A percentile compares a stretch with the other conserved stretches of the same genome.
Conservation (phyloP, 768 basidiomycete species). For the Tricholoma furcatifolium region DNA sequence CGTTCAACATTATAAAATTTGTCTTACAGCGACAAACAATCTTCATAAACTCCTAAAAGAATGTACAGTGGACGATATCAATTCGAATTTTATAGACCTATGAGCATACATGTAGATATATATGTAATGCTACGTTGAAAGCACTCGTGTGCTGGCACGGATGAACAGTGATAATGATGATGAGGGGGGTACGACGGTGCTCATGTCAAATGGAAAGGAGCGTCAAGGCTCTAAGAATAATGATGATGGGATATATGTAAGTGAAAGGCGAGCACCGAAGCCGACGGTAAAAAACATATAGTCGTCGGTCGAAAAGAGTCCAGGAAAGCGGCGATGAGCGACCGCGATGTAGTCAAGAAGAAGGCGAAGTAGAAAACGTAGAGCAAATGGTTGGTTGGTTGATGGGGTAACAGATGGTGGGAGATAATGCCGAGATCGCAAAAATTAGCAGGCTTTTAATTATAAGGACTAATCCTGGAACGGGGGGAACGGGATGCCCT, state of each 20-base stretch:
- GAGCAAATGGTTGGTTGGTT: background rate
- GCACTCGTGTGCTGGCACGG: too few relatives aligned
- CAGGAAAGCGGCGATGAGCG: background rate
- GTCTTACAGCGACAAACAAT: too few relatives aligned
- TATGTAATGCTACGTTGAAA: too few relatives aligned
- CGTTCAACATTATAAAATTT: too few relatives aligned
- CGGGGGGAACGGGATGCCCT: slow-evolving; percentile 43
- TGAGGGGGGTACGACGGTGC: slow-evolving; percentile 48
- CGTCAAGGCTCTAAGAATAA: slow-evolving; percentile 15
- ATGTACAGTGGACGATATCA: too few relatives aligned
- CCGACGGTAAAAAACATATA: slow-evolving; percentile 24
- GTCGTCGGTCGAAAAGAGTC: slow-evolving; percentile 20
- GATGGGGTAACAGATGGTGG: background rate
- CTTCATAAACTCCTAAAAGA: too few relatives aligned
- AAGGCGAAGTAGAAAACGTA: background rate
- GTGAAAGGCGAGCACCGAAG: slow-evolving; percentile 27
- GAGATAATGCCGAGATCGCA: slow-evolving; percentile 10
- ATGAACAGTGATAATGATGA: too few relatives aligned
- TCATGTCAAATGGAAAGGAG: slow-evolving; percentile 46
- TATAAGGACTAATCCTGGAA: slow-evolving; percentile 32
- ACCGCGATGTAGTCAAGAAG: background rate
- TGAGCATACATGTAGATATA: too few relatives aligned
- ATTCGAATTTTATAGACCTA: too few relatives aligned
- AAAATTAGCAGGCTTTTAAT: slow-evolving; percentile 19
- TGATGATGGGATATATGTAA: slow-evolving; percentile 22